Evolutionary conservation across 202 grass and related monocot genomes (phyloP).

Genomic region (Dendrocalamus latiflorus): DNA sequence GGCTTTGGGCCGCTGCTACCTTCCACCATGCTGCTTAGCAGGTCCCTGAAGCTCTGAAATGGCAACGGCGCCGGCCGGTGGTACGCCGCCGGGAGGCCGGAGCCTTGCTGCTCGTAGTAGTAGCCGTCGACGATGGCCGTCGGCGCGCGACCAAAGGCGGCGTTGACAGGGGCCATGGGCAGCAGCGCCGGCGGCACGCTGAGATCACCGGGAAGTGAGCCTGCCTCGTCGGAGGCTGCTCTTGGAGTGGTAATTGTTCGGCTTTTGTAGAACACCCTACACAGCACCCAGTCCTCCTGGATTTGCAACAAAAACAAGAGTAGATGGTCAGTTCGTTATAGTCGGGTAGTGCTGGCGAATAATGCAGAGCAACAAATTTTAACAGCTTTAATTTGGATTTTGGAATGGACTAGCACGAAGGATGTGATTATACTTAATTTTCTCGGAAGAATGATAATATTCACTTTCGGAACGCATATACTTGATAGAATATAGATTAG

Average conservation of each 20-base stretch:
- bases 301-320: too few species aligned
- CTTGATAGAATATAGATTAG: background rate
- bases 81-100: background rate
- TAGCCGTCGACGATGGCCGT: background rate
- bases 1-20: background rate
- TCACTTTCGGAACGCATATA: background rate
- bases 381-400: too few species aligned
- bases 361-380: too few species aligned
- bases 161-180: background rate
- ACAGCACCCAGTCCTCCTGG: conserved; percentile 88
- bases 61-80: background rate
- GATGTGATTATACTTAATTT: too few species aligned
- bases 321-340: too few species aligned
- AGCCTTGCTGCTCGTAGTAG: background rate
- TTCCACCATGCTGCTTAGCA: conserved; percentile 24
- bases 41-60: conserved; percentile 5
- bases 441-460: background rate
- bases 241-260: background rate
- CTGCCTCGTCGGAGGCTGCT: background rate
- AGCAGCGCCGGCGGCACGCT: background rate
- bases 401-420: too few species aligned
- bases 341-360: too few species aligned
- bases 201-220: conserved; percentile 2
- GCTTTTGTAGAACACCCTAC: conserved; percentile 66
- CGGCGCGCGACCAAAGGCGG: background rate